These are phyloP conservation scores for Aspergillus unguis DNA, from an alignment of 2,329 filamentous ascomycete genomes.

Conservation along the genomic window DNA sequence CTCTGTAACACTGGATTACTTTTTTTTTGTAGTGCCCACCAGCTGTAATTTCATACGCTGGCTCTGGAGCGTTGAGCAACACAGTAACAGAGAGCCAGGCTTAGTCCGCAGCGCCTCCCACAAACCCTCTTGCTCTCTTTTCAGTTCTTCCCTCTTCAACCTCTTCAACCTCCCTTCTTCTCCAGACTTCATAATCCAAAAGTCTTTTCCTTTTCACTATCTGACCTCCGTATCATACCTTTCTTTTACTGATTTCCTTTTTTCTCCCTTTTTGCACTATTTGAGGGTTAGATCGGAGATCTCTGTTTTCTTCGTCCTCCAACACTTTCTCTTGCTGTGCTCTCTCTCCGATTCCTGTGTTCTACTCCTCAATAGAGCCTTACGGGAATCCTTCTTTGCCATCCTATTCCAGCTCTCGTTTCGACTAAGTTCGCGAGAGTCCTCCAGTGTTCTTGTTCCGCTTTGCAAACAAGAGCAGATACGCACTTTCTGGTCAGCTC, in stretches of 20 bases:
- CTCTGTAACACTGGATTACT: background rate
- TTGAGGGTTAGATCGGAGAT: constrained; percentile 28
- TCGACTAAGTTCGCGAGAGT: constrained; percentile 17
- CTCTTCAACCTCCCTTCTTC: constrained; percentile 11
- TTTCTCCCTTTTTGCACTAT: constrained; percentile 20
- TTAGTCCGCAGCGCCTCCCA: constrained; percentile 15
- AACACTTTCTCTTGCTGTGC: constrained; percentile 28
- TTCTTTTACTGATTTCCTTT: constrained; percentile 16
- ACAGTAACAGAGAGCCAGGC: background rate
- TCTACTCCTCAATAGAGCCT: constrained; percentile 23
- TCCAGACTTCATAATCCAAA: constrained; percentile 11
- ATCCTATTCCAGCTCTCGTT: constrained; percentile 21
- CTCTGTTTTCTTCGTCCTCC: constrained; percentile 27
- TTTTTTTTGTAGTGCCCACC: background rate
- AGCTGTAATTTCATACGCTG: constrained; percentile 5
- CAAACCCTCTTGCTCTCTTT: constrained; percentile 18
- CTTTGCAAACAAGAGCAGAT: constrained; percentile 5
- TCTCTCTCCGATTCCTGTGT: constrained; percentile 25
- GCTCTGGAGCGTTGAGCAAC: background rate
- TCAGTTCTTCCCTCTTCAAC: constrained; percentile 27
- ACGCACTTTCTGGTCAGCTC: constrained; percentile 6
- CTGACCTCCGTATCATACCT: constrained; percentile 11
- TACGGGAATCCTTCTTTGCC: constrained; percentile 21
- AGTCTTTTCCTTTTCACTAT: constrained; percentile 15
- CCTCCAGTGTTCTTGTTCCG: constrained; percentile 7